A percentile compares a stretch with the other conserved stretches of the same genome.
Conservation (phyloP, 106 monocot species). For the Vanilla planifolia region DNA sequence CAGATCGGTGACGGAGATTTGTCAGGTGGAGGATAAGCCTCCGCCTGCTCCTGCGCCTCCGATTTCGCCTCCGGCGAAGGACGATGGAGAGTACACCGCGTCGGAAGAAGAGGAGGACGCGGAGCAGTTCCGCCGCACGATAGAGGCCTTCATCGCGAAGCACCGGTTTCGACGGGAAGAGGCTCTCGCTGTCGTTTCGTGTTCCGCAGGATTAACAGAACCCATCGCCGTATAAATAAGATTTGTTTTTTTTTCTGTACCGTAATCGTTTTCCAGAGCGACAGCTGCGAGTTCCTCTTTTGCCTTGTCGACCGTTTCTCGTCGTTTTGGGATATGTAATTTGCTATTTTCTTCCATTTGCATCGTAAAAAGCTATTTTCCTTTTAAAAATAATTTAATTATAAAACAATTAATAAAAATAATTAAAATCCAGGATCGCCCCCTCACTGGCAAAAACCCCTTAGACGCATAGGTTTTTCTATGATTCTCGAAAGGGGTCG, state of each 20-base stretch:
- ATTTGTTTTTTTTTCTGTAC: neutral
- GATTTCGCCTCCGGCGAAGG: neutral
- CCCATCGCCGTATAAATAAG: conserved; percentile 1
- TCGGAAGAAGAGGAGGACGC: conserved; percentile 30
- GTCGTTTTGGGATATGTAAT: no score
- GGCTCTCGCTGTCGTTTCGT: conserved; percentile 22
- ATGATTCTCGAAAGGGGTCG: no score
- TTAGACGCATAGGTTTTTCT: no score
- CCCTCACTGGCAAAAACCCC: no score
- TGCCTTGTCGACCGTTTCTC: no score
- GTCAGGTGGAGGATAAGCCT: neutral
- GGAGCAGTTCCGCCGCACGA: conserved; percentile 44
- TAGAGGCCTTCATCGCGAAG: conserved; percentile 67
- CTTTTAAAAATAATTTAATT: no score
- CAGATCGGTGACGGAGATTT: conserved; percentile 31
- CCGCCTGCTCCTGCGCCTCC: neutral
- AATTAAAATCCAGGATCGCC: no score
- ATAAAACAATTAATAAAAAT: no score
- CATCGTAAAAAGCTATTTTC: no score
- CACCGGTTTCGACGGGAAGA: conserved; percentile 52
- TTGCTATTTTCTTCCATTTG: no score
- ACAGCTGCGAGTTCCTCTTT: no score
- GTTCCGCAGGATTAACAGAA: conserved; percentile 4
- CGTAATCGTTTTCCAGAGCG: no score
- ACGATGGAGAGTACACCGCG: conserved; percentile 12